Base-by-base conservation (phyloP, 495 filamentous ascomycete species). In the Pseudomonodictys pantanalensis region DNA sequence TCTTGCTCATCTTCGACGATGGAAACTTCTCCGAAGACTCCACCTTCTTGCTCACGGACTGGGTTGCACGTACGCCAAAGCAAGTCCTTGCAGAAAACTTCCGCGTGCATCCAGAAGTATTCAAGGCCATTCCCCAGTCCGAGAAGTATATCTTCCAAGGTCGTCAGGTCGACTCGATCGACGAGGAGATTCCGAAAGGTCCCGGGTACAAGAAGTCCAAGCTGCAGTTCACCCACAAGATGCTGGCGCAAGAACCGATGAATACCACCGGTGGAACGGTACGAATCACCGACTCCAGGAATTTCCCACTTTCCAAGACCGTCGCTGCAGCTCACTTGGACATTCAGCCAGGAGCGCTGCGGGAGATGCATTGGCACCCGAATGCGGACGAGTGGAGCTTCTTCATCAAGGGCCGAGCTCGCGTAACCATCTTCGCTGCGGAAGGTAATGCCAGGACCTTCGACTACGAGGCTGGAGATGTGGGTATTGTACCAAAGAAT, bases 321-420 rank as follows among this genome's bases (percentile, higher is more conserved):
- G 76, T 88, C 15, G 82, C 85, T 0, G 84, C 85, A 1, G 85
- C 82, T 6, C 83, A 85, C 62, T 66, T 85, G 8, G 71, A 72
- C 45, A 79, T 92, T 17, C 75, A 83, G 38, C 86, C 87, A 0
- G 86, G 86, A 38, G 86, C 83, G 0, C 81, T 92, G 80, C 81
- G 88, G 2, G 88, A 92, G 68, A 81, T 92, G 39, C 88, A 92
- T 72, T 92, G 88, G 88, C 87, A 90, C 61, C 84, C 86, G 0
- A 79, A 77, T 8, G 82, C 81, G 22, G 87, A 90, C 69, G 87
- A 91, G 64, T 92, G 86, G 87, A 81, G 79, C 1, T 92, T 86
- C 73, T 90, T 91, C 74, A 79, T 90, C 44, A 69, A 79, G 25
- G 88, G 88, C 0, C 76, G 77, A 0, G 88, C 80, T 0, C 79